Base-by-base conservation (phyloP, 2,329 filamentous ascomycete genomes). In the Neofusicoccum kwambonambiense region DNA sequence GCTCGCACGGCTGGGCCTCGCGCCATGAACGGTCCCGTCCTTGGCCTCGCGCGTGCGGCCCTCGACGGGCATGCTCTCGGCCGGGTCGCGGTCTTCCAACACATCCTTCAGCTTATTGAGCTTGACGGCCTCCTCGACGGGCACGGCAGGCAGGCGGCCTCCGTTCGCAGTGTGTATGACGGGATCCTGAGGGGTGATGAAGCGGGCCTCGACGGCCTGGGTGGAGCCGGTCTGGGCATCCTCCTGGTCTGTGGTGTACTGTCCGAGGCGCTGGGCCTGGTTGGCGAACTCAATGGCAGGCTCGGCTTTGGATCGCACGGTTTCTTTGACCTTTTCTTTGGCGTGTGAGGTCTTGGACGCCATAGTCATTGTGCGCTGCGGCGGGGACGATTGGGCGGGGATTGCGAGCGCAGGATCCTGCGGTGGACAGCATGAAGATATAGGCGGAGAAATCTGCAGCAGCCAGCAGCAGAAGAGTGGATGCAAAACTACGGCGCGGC, bases 101-200 rank as follows among this genome's bases (percentile, higher is more conserved):
- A 84, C 80, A 47, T 86, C 83, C 66, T 83, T 86, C 47, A 91
- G 74, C 4, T 80, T 72, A 72, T 93, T 93, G 64, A 93, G 81
- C 72, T 87, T 90, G 67, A 86, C 81, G 1, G 90, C 90, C 77
- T 93, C 90, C 37, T 85, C 80, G 4, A 92, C 73, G 1, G 90
- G 90, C 1, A 93, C 87, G 1, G 85, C 84, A 0, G 90, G 90
- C 5, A 93, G 75, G 44, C 89, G 81, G 52, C 84, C 83, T 35
- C 89, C 90, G 72, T 89, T 85, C 13, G 84, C 83, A 0, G 89
- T 92, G 62, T 88, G 80, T 51, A 93, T 86, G 15, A 93, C 86
- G 0, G 90, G 86, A 73, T 93, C 90, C 56, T 89, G 86, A 0
- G 89, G 84, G 0, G 90, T 93, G 61, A 85, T 72, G 70, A 84